Evolutionary conservation across 345 rosid genomes (phyloP).

Genomic region (Dimocarpus longan): DNA sequence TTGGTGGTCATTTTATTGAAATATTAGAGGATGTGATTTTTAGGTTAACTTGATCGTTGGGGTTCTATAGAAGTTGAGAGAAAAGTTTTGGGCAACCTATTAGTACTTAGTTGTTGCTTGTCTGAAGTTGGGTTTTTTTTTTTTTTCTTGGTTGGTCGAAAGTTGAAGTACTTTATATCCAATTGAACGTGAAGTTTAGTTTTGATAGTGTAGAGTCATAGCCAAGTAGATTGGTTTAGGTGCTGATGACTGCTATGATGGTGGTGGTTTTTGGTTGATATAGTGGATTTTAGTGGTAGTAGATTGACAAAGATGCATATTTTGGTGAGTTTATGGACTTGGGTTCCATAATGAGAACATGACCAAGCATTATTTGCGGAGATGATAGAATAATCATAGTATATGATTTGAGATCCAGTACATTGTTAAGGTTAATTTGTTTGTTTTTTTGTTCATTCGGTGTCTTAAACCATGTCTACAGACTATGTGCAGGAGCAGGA

Average conservation of each 20-base stretch:
- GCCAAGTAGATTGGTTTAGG: neutral
- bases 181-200: neutral
- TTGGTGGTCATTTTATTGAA: neutral
- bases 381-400: neutral
- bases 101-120: neutral
- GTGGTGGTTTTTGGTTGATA: neutral
- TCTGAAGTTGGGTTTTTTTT: neutral
- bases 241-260: neutral
- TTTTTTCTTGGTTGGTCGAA: neutral
- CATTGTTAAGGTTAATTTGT: neutral
- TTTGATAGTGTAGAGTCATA: constrained; percentile 1
- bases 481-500: constrained; percentile 87
- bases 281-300: neutral
- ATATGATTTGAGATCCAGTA: neutral
- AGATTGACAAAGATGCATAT: neutral
- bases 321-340: neutral
- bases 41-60: neutral
- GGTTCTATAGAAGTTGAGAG: neutral
- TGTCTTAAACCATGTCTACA: constrained; percentile 29
- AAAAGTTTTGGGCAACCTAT: neutral
- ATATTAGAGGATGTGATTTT: neutral
- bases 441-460: neutral
- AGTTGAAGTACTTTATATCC: neutral
- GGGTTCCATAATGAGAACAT: neutral
- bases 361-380: neutral